Evolutionary conservation across 805 yeast genomes (phyloP).

Genomic region (Candida succiphila): DNA sequence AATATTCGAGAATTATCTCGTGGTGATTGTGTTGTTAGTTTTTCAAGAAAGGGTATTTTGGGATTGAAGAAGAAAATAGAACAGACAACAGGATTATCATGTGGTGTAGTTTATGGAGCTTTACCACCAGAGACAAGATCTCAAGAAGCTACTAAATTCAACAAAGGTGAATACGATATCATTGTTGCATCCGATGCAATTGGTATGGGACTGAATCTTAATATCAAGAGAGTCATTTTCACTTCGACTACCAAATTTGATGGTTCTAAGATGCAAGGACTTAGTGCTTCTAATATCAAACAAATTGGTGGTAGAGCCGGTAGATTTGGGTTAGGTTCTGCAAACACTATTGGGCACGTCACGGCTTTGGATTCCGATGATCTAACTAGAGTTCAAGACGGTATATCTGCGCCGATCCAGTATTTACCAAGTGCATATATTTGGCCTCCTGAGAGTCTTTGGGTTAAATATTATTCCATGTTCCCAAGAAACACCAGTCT

Average conservation of each 20-base stretch:
- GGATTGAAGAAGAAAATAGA: slow-evolving; percentile 65
- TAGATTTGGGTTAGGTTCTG: slow-evolving; percentile 36
- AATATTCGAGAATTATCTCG: slow-evolving; percentile 30
- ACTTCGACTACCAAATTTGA: slow-evolving; percentile 59
- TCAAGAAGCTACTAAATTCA: slow-evolving; percentile 72
- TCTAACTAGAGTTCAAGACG: slow-evolving; percentile 32
- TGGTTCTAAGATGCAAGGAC: slow-evolving; percentile 37
- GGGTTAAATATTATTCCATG: slow-evolving; percentile 55
- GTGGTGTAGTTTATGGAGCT: slow-evolving; percentile 91
- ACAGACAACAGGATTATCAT: slow-evolving; percentile 45
- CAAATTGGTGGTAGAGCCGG: slow-evolving; percentile 98
- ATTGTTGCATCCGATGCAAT: slow-evolving; percentile 94
- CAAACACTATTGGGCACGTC: slow-evolving; percentile 32
- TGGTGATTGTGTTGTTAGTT: slow-evolving; percentile 90
- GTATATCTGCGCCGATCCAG: slow-evolving; percentile 41
- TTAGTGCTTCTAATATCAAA: slow-evolving; percentile 63
- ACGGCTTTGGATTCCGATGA: slow-evolving; percentile 39
- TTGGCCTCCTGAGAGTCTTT: slow-evolving; percentile 75
- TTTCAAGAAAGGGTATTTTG: slow-evolving; percentile 66
- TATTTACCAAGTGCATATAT: slow-evolving; percentile 51
- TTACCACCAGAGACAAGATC: slow-evolving; percentile 92
- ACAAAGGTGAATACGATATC: slow-evolving; percentile 69
- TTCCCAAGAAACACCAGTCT: slow-evolving; percentile 42
- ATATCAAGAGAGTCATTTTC: slow-evolving; percentile 74
- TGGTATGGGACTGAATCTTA: slow-evolving; percentile 93